Base-by-base conservation (phyloP, 2,329 filamentous ascomycete genomes). In the Sphaerulina vaccinii region DNA sequence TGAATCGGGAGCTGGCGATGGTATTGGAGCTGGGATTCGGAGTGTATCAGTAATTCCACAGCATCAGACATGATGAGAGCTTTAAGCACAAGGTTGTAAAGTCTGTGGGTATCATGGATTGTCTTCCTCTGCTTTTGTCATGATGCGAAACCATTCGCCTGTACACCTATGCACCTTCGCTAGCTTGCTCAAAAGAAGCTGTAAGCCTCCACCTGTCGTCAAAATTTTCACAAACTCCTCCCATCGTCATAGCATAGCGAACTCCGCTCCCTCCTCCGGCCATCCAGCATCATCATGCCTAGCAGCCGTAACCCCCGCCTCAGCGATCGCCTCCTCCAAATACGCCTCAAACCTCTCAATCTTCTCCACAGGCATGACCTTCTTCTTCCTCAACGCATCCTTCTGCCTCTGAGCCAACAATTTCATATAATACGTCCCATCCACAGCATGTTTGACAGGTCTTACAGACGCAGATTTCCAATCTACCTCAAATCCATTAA, bases 401-500 rank as follows among this genome's bases (percentile, higher is more conserved):
- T 44, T 53, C 50, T 50, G 22, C 10, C 54, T 40, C 32, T 54
- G 54, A 1, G 29, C 32, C 39, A 48, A 37, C 18, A 57, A 35
- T 35, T 48, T 48, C 39, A 48, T 37, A 23, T 57, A 57, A 36
- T 57, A 57, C 33, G 40, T 53, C 13, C 54, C 54, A 19, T 53
- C 54, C 9, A 57, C 54, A 10, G 54, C 46, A 43, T 57, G 54
- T 38, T 57, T 57, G 16, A 57, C 54, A 15, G 54, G 54, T 9
- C 54, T 37, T 7, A 57, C 44, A 4, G 47, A 35, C 8, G 54
- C 54, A 11, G 35, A 47, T 7, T 51, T 32, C 54, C 54, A 57
- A 24, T 51, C 23, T 16, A 57, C 51, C 11, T 51, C 44, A 35
- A 49, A 54, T 11, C 40, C 44, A 6, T 22, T 18, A 13, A 52